phyloP scores from a whole-genome alignment of 75 land plant species.

The Picea sitchensis region DNA sequence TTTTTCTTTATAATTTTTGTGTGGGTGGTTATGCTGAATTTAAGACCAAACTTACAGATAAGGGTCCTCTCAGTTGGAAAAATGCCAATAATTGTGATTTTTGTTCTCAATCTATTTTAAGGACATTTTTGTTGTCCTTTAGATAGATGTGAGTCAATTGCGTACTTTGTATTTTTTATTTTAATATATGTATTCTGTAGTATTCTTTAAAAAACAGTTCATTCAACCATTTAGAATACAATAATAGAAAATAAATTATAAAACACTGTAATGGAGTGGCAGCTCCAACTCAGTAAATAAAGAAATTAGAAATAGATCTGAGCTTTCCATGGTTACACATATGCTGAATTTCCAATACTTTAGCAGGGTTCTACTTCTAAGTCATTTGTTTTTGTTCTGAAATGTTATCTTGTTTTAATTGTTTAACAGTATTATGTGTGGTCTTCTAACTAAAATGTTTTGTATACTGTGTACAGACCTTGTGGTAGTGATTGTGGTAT shows the following conservation, averaged over 20 bases:
- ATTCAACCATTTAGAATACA: not conserved
- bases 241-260: no score
- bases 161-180: no score
- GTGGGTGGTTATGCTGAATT: no score
- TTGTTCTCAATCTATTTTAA: no score
- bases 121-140: no score
- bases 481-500: slow-evolving; percentile 97
- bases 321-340: not conserved
- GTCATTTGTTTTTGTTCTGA: not conserved
- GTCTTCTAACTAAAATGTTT: not conserved
- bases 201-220: not conserved
- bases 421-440: not conserved
- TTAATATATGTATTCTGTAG: no score
- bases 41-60: no score
- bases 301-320: not conserved
- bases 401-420: slow-evolving; percentile 2
- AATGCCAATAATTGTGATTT: no score
- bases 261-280: not conserved
- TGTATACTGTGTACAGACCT: slow-evolving; percentile 53
- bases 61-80: no score
- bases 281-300: not conserved
- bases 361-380: not conserved
- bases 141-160: no score
- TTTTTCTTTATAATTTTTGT: no score
- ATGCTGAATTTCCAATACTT: not conserved